phyloP scores from a whole-genome alignment of 1,284 basidiomycete species.

The Cryptococcus sp. region DNA sequence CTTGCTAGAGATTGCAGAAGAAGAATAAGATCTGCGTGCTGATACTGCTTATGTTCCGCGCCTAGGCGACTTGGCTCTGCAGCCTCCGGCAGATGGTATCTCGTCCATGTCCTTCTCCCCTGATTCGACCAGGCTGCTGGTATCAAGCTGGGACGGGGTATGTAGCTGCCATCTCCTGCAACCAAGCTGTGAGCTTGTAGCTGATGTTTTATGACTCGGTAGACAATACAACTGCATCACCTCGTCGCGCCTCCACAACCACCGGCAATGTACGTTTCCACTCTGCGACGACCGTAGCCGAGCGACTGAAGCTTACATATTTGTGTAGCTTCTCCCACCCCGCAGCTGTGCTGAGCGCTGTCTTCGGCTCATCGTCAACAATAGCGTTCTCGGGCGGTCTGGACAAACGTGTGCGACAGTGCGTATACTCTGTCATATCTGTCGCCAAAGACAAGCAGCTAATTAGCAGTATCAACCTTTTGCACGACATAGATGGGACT shows the following conservation, averaged over 20 bases:
- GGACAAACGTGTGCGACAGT: constrained; percentile 59
- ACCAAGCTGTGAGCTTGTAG: neutral
- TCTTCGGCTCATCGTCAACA: constrained; percentile 50
- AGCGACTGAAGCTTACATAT: constrained; percentile 1
- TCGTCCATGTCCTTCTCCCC: constrained; percentile 80
- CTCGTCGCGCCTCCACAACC: constrained; percentile 37
- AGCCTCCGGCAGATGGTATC: constrained; percentile 79
- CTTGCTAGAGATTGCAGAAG: neutral
- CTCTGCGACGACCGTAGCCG: neutral
- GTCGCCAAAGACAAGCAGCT: neutral
- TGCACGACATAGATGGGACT: constrained; percentile 54
- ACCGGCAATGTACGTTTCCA: constrained; percentile 36
- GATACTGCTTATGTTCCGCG: constrained; percentile 2
- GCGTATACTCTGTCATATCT: constrained; percentile 15
- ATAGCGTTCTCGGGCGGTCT: constrained; percentile 54
- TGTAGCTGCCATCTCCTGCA: constrained; percentile 37
- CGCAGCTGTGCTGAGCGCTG: constrained; percentile 49
- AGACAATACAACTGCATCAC: constrained; percentile 52
- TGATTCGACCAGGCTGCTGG: constrained; percentile 71
- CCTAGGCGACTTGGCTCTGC: constrained; percentile 47
- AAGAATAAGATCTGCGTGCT: neutral
- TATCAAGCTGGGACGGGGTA: constrained; percentile 87
- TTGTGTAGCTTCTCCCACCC: constrained; percentile 41
- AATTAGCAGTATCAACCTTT: too few relatives aligned
- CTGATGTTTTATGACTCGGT: constrained; percentile 16